Evolutionary conservation across 805 yeast genomes (phyloP).

Genomic region (Lipomyces chichibuensis): DNA sequence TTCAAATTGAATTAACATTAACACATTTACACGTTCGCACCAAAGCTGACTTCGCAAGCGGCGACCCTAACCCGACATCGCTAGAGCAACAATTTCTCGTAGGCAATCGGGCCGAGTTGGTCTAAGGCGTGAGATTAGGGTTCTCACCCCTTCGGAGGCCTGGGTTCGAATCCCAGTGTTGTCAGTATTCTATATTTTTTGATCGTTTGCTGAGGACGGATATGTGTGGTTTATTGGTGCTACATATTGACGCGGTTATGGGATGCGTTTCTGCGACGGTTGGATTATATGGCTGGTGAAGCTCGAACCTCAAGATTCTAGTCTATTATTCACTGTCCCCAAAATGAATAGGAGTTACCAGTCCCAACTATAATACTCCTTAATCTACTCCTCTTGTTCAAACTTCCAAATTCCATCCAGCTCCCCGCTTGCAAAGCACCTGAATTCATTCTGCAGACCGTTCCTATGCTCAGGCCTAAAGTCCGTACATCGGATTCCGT

Average conservation of each 20-base stretch:
- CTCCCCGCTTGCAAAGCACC: slow-evolving; percentile 81
- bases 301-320: neutral
- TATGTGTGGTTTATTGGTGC: too few species aligned
- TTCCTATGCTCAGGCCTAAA: slow-evolving; percentile 81
- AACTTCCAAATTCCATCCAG: slow-evolving; percentile 65
- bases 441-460: slow-evolving; percentile 84
- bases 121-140: slow-evolving; percentile 76
- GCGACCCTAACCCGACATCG: too few species aligned
- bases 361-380: neutral
- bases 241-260: too few species aligned
- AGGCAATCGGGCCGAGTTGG: slow-evolving; percentile 72
- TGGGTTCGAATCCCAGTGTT: slow-evolving; percentile 86
- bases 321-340: neutral
- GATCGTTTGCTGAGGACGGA: too few species aligned
- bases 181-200: slow-evolving; percentile 48
- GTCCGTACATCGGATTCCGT: slow-evolving; percentile 55
- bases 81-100: too few species aligned
- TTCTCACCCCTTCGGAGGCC: slow-evolving; percentile 85
- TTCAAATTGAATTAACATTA: too few species aligned
- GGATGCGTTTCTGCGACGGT: too few species aligned
- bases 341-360: neutral
- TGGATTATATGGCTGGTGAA: neutral
- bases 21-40: too few species aligned
- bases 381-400: slow-evolving; percentile 23
- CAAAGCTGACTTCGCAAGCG: too few species aligned